Conservation (phyloP, 176 grass and related monocot genomes). For the Coix lacrymajobi region DNA sequence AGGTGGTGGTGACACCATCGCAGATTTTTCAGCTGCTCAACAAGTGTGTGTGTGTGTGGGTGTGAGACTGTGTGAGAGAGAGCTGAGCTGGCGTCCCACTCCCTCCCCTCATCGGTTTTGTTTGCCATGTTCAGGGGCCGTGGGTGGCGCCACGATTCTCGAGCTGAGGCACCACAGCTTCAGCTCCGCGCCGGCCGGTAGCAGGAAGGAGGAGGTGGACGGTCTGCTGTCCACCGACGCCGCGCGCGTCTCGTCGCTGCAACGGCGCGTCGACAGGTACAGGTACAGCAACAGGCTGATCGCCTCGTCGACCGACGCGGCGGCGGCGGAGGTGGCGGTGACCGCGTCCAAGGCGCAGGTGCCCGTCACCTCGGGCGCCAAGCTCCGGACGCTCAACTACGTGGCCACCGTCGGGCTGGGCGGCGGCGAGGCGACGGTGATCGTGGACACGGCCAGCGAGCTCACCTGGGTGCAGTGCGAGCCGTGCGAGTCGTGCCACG, state of each 20-base stretch:
- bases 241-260: constrained; percentile 47
- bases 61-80: too few species aligned
- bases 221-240: constrained; percentile 38
- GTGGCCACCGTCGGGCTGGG: constrained; percentile 38
- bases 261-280: constrained; percentile 13
- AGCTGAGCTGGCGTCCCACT: too few species aligned
- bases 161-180: constrained; percentile 47
- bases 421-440: constrained; percentile 51
- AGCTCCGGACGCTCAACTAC: constrained; percentile 58
- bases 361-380: constrained; percentile 45
- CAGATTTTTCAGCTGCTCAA: background rate
- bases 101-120: too few species aligned
- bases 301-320: background rate
- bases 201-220: background rate
- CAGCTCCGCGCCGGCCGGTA: background rate
- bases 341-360: constrained; percentile 27
- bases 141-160: constrained; percentile 42
- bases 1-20: background rate
- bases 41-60: too few species aligned
- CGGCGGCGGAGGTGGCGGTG: background rate
- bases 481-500: constrained; percentile 70
- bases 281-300: background rate
- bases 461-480: constrained; percentile 78
- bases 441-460: constrained; percentile 78
- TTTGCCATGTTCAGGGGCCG: constrained; percentile 28